Conservation (phyloP, 2,329 filamentous ascomycete genomes). For the Scedosporium minutisporum region DNA sequence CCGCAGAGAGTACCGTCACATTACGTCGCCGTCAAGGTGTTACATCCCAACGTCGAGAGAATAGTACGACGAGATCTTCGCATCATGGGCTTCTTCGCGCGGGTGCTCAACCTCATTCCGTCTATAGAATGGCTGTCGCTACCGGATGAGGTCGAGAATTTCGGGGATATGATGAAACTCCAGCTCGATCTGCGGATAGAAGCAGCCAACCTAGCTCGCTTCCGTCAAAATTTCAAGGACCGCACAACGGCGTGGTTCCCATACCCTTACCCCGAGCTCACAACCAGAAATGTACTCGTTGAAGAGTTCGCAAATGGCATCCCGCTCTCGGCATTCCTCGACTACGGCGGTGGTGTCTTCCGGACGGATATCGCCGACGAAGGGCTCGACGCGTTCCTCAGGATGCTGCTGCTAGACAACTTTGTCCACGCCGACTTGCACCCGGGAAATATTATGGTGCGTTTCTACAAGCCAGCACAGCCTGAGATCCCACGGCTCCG, state of each 20-base stretch:
- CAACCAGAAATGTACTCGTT: constrained; percentile 81
- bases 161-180: constrained; percentile 98
- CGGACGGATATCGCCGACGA: constrained; percentile 92
- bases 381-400: constrained; percentile 87
- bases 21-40: constrained; percentile 91
- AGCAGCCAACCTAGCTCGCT: constrained; percentile 77
- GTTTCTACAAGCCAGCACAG: constrained; percentile 79
- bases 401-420: constrained; percentile 95
- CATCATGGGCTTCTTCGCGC: constrained; percentile 91
- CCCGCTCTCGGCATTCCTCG: constrained; percentile 78
- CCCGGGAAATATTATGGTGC: constrained; percentile 98
- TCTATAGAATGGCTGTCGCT: constrained; percentile 97
- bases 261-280: constrained; percentile 86
- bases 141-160: constrained; percentile 86
- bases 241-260: constrained; percentile 94
- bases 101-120: constrained; percentile 72
- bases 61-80: constrained; percentile 81
- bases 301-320: constrained; percentile 96
- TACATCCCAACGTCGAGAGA: constrained; percentile 85
- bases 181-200: constrained; percentile 94
- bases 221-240: constrained; percentile 82
- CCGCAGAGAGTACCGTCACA: constrained; percentile 78
- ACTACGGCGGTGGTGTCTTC: constrained; percentile 84
- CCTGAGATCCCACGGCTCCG: constrained; percentile 44
- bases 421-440: constrained; percentile 96